Base-by-base conservation (phyloP, 768 basidiomycete genomes). In the Agaricus subrufescens region DNA sequence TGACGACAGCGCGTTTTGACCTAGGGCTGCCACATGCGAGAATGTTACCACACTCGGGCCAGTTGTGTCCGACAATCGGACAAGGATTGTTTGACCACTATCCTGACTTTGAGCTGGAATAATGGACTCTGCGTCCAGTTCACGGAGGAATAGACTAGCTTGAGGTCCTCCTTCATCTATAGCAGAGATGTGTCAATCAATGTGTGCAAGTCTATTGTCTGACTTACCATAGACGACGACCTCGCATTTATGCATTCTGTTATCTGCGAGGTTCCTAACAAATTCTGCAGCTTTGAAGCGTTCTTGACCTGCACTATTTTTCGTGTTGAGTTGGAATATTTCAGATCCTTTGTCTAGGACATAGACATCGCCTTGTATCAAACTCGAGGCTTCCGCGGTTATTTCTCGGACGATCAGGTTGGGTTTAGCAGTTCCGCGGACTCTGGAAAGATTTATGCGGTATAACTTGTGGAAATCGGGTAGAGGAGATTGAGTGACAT, bases 261-360 rank as follows among this genome's bases (percentile, higher is more conserved):
- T 71, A 48, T 72, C 69, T 4, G 74, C 72, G 10, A 85, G 62
- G 27, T 63, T 71, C 60, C 73, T 75, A 3, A 76, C 79, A 68
- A 85, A 85, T 61, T 86, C 81, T 23, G 80, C 82, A 9, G 84
- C 81, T 61, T 78, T 81, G 68, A 80, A 85, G 37, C 76, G 75
- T 61, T 85, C 83, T 64, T 79, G 78, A 1, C 84, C 83, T 1
- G 70, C 62, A 50, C 82, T 82, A 5, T 68, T 67, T 57, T 75
- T 76, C n/a, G 80, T 80, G 60, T 86, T 85, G 56, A 79, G 75
- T 61, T 86, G 80, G 73, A 75, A 77, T 31, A 86, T 63, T 39
- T 75, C 61, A 1, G 64, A 58, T 38, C 83, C 82, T 66, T 80
- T 82, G 64, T 86, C 85, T 15, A 86, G 70, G 23, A 85, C 75